Evolutionary conservation across 345 rosid genomes (phyloP), one percentile per base, ranked within the genome.

Genomic region (Stellera chamaejasme): DNA sequence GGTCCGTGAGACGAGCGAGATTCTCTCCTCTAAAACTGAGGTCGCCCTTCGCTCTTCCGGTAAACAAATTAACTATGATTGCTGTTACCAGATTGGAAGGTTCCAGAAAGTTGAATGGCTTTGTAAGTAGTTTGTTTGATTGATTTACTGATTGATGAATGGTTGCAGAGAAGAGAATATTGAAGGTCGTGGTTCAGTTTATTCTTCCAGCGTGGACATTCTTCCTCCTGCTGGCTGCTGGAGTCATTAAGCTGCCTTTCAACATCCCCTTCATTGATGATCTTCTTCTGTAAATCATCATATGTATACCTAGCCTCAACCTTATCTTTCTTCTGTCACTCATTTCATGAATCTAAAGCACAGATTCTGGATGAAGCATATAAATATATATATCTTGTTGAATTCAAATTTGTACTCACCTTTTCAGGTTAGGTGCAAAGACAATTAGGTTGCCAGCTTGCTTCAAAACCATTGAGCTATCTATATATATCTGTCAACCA

Each of bases 1-100:
- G 75, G 75, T 92, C 12, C 72, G 96, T 5, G 81, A 88, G 72
- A 75, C 79, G 0, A 95, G 98, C 13, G 87, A 85, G 70, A 72
- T 84, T 77, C 41, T 92, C 27, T 67, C 66, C 0, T 60, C 15
- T 19, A 67, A 43, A 42, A 70, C 89, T 2, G 92, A 86, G 58
- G 11, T 73, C 60, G 45, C 56, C 50, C 56, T 90, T 44, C 82
- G 60, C 50, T 81, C 95, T 25, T 71, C 83, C 1, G 88, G 96
- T 91, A 62, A 19, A 19, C 23, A n/a, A n/a, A n/a, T n/a, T n/a
- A n/a, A n/a, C n/a, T n/a, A n/a, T n/a, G 28, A 11, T 9, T 12
- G 6, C 39, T 2, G 5, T 54, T 45, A 6, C 11, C 8, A 32
- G 5, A 4, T 32, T 32, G 39, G 7, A 32, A 19, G 23, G 23